Evolutionary conservation across 1,139 yeast species (phyloP), one percentile per base, ranked within the genome.

Genomic region (Suhomyces wounanorum): DNA sequence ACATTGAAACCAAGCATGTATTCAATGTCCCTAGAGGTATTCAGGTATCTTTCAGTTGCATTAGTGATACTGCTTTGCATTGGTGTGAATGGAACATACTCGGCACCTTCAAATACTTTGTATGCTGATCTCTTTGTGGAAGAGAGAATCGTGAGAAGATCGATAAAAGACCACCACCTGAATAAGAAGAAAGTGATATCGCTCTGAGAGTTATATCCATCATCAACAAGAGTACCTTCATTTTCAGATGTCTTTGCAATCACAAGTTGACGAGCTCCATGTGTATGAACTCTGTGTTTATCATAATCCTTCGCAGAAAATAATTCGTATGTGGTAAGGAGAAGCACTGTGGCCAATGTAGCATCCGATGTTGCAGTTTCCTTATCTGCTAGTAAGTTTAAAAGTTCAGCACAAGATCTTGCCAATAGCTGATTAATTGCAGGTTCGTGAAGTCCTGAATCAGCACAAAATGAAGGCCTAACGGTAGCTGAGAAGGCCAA

Each of bases 141-240:
- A 1, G 78, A 70, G 25, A 87, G 67, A 1, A 85, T 79, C 0
- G 91, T 89, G 37, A 87, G 77, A 1, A 85, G 82, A 59, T 87
- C 92, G 44, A 85, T 72, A 58, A 85, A 88, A 0, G 85, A 87
- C 61, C 84, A 85, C 87, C 92, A 85, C 51, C 94, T 69, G 62
- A 83, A 74, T 50, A 88, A 68, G 59, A 88, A 87, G 56, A 76
- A 84, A 1, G 83, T 68, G 10, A 84, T 73, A 56, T 82, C 72
- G 44, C 73, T 62, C 39, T 36, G 23, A 2, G 39, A 11, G 5
- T 18, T 8, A 13, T 1, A 17, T 2, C 8, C 8, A 18, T 17
- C 6, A n/a, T 17, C 16, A 6, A 17, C 39, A 11, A 36, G 1
- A 8, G 11, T 21, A 17, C 39, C 9, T 10, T 17, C 39, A 10